Conservation (phyloP, 208 protist genomes). For the Leishmania arabica region DNA sequence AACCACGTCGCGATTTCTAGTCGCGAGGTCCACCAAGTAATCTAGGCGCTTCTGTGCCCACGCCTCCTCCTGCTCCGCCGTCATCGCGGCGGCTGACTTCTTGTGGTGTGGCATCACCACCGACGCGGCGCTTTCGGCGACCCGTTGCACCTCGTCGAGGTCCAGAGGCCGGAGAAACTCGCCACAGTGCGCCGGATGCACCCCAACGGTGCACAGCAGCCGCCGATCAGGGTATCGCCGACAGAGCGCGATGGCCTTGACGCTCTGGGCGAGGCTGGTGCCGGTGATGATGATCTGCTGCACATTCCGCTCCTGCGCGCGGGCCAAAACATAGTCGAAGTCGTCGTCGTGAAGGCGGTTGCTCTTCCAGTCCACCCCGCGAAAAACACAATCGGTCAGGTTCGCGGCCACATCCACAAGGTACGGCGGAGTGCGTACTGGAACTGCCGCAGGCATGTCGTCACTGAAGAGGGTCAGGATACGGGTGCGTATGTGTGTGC, state of each 20-base stretch:
- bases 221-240: conserved; percentile 51
- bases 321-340: conserved; percentile 72
- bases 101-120: conserved; percentile 32
- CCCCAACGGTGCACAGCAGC: conserved; percentile 80
- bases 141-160: conserved; percentile 24
- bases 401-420: conserved; percentile 91
- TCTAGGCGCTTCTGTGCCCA: conserved; percentile 47
- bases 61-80: conserved; percentile 21
- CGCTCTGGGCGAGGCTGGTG: conserved; percentile 71
- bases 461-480: not conserved
- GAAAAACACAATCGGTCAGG: conserved; percentile 90
- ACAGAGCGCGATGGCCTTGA: conserved; percentile 84
- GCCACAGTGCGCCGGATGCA: conserved; percentile 81
- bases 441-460: conserved; percentile 8
- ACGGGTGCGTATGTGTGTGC: not conserved
- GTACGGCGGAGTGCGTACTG: conserved; percentile 33
- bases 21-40: conserved; percentile 58
- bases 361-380: conserved; percentile 83
- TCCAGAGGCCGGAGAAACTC: conserved; percentile 70
- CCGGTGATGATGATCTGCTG: conserved; percentile 87
- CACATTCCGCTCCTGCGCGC: conserved; percentile 59
- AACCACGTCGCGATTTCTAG: conserved; percentile 80
- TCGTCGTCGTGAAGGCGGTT: conserved; percentile 80
- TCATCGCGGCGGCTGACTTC: not conserved
- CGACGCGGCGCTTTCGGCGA: conserved; percentile 37